phyloP scores from a whole-genome alignment of 208 protist species.

The Crithidia mellificae region DNA sequence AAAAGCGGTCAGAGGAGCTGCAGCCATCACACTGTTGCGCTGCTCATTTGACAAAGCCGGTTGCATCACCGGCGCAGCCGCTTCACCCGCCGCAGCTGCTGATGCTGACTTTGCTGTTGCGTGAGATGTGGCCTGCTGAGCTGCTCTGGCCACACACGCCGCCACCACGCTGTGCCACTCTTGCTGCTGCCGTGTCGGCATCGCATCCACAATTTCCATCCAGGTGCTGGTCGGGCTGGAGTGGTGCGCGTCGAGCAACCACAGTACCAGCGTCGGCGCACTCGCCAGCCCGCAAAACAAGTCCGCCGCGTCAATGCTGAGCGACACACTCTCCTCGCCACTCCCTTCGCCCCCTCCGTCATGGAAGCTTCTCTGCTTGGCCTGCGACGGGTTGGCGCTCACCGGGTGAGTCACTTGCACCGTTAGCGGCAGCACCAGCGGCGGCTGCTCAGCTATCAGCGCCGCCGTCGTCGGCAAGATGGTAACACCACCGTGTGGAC shows the following conservation, averaged over 20 bases:
- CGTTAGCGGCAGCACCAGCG: conserved; percentile 12
- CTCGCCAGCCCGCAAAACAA: conserved; percentile 13
- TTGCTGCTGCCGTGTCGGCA: conserved; percentile 9
- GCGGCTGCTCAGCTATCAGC: not conserved
- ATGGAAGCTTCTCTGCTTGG: not conserved
- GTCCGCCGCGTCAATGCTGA: conserved; percentile 20
- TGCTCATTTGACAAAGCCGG: no score
- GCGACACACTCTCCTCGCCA: no score
- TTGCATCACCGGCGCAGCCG: no score
- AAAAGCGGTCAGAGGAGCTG: not conserved
- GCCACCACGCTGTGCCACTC: conserved; percentile 21
- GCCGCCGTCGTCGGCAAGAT: not conserved
- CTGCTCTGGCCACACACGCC: not conserved
- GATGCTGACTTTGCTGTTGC: not conserved
- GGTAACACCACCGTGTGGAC: not conserved
- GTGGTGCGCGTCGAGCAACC: conserved; percentile 18
- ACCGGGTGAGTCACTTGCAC: not conserved
- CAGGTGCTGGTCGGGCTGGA: conserved; percentile 30
- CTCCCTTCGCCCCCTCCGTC: not conserved
- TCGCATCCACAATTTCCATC: conserved; percentile 14
- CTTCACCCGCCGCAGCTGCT: not conserved
- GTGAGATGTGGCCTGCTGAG: no score
- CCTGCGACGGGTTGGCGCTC: not conserved
- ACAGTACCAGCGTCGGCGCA: conserved; percentile 17
- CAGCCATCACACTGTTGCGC: no score